Base-by-base conservation (phyloP, 371 early-diverging fungal genomes). In the Haplosporangium sp. region DNA sequence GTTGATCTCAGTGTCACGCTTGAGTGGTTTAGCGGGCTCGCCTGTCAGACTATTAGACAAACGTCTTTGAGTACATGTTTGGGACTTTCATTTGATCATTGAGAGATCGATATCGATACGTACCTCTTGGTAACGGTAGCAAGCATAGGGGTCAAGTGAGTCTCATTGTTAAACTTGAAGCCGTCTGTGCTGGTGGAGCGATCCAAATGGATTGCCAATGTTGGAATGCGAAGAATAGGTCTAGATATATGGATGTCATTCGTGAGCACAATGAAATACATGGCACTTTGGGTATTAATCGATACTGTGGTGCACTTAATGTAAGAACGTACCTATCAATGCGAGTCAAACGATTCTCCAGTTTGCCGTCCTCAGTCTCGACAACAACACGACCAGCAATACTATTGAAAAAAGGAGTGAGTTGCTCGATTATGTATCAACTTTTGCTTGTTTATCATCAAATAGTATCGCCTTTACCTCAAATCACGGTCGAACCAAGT, bases 401-500 rank as follows among this genome's bases (percentile, higher is more conserved):
- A 83, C 95, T 78, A n/a, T 50, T 6, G 50, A n/a, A 53, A 63
- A 37, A 48, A 40, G 42, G 35, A 19, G 10, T 50, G 50, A 7
- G 0, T 50, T 50, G n/a, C 5, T 15, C n/a, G 50, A n/a, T 50
- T 13, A 7, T 50, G 4, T 42, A 5, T 8, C 44, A 42, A 42
- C 50, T 19, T 50, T n/a, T 7, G 50, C n/a, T 45, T 45, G 10
- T 15, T 15, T 10, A n/a, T n/a, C n/a, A n/a, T 15, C 7, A 50
- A 50, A 50, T 50, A n/a, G n/a, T n/a, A 27, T 10, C 6, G 55
- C 27, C 39, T 7, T 53, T 62, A 78, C 78, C 78, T 90, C 62
- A 99, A 87, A 84, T 98, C 98, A 65, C 98, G 92, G 85, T 99
- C 99, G 85, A 98, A 99, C 98, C 98, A 99, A 20, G 98, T 96